Percentiles rank a stretch among this genome's conserved stretches.
Evolutionary conservation across 1,139 yeast species (phyloP).

Genomic region (Kodamaea ohmeri): DNA sequence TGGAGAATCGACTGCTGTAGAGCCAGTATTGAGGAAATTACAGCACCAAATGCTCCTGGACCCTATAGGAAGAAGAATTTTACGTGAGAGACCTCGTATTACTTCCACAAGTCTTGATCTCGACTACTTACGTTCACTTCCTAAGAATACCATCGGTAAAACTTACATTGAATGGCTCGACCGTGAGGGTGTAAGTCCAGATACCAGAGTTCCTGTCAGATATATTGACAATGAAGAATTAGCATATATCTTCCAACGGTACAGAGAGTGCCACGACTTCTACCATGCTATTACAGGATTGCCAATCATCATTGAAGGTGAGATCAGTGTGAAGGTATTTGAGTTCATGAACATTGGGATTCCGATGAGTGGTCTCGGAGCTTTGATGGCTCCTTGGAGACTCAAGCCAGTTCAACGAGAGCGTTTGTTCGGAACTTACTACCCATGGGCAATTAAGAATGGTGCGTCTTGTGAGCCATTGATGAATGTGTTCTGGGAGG

Average conservation of each 20-base stretch:
- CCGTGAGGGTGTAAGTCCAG: constrained; percentile 88
- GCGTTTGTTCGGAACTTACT: constrained; percentile 60
- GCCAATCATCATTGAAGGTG: constrained; percentile 93
- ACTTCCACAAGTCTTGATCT: constrained; percentile 70
- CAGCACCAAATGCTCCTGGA: constrained; percentile 74
- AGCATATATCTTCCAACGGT: constrained; percentile 88
- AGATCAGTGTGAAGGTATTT: constrained; percentile 85
- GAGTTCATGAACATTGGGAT: constrained; percentile 92
- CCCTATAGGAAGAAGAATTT: constrained; percentile 70
- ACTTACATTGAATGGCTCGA: constrained; percentile 80
- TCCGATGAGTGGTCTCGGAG: constrained; percentile 95
- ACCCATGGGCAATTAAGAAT: constrained; percentile 85
- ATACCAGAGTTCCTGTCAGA: constrained; percentile 83
- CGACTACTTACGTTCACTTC: constrained; percentile 56
- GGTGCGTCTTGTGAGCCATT: constrained; percentile 75
- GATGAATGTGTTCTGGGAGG: constrained; percentile 93
- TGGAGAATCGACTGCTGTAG: constrained; percentile 88
- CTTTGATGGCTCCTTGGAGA: constrained; percentile 77
- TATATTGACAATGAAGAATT: constrained; percentile 87
- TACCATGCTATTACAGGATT: constrained; percentile 90
- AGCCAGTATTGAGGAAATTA: constrained; percentile 58
- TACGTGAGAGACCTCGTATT: constrained; percentile 79
- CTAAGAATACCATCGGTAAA: constrained; percentile 73
- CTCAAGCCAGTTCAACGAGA: constrained; percentile 51
- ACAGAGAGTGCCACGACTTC: constrained; percentile 95